Base-by-base conservation (phyloP, 768 basidiomycete species). In the Amanita rimosa region DNA sequence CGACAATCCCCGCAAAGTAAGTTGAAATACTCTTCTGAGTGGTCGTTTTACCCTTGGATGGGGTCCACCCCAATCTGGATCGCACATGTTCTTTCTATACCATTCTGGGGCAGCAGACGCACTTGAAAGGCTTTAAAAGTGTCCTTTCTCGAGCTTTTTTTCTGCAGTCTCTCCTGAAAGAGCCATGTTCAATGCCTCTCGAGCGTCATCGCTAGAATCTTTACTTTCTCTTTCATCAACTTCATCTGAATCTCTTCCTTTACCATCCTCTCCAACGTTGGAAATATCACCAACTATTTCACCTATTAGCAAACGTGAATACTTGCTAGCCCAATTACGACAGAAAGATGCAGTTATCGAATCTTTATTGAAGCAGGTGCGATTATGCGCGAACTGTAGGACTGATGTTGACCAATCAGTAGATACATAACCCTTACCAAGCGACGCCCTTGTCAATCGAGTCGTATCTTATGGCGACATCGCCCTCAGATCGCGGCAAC, bases 261-360 rank as follows among this genome's bases (percentile, higher is more conserved):
- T 57, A 3, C 46, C 59, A 4, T 49, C 51, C 38, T 62, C 65
- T 22, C 52, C 64, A 52, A 62, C 63, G 36, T 66, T 69, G 40
- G 66, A 68, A 55, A 68, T 69, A 54, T 31, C 29, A 31, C 11
- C 3, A 31, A 31, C 5, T 31, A 61, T 29, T 56, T 65, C 62
- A 56, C 58, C 54, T 16, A 67, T 63, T 56, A 92, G 88, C 60
- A 90, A 90, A 68, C 79, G 87, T 50, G 89, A 91, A 58, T 89
- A 89, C 59, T 71, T 92, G 14, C 75, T 91, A 21, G 85, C 86
- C 4, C 85, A 91, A 60, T 82, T 92, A 54, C 76, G 82, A 47
- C 88, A 92, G 67, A 92, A 92, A 67, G 88, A 92, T 66, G 71
- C 78, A 16, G 83, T 91, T 55, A 91, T 92, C 55, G 85, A 89